Percentiles rank a stretch among this genome's conserved stretches.
Conservation (phyloP, 2,329 filamentous ascomycete species). For the Monosporascus sp. region DNA sequence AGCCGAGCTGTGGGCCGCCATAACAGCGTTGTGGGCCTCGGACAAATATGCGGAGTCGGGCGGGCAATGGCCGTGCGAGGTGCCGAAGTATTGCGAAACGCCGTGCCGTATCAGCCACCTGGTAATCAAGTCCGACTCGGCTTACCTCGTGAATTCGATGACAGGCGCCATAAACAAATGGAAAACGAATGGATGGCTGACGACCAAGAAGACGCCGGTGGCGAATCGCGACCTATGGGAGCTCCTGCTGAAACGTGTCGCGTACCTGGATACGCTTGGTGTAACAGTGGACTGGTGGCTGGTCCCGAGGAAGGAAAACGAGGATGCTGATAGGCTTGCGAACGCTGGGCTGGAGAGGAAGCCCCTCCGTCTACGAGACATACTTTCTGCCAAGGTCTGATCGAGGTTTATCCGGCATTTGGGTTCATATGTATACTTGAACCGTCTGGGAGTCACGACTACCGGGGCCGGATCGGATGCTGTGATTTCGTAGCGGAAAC, state of each 20-base stretch:
- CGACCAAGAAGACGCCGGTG: slow-evolving; percentile 2
- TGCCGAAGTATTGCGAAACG: not conserved
- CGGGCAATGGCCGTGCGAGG: slow-evolving; percentile 5
- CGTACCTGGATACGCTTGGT: not conserved
- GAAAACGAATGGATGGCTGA: slow-evolving; percentile 7
- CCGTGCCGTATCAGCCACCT: slow-evolving; percentile 5
- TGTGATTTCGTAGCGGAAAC: no score
- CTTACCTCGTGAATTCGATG: slow-evolving; percentile 11
- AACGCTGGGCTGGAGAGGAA: not conserved
- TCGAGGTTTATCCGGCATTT: no score
- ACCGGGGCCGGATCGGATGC: no score
- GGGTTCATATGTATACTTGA: no score
- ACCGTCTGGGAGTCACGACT: no score
- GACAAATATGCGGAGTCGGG: slow-evolving; percentile 1
- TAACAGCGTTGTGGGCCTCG: slow-evolving; percentile 1
- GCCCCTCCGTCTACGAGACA: no score
- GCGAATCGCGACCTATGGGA: slow-evolving; percentile 2
- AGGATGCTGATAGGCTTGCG: slow-evolving; percentile 6
- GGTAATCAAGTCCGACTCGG: slow-evolving; percentile 11
- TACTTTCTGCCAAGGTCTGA: no score
- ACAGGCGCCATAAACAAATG: slow-evolving; percentile 7
- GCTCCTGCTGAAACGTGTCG: not conserved
- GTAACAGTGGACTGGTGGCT: slow-evolving; percentile 9
- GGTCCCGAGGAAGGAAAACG: slow-evolving; percentile 6
- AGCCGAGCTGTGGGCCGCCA: slow-evolving; percentile 6